phyloP scores from a whole-genome alignment of 257 asterid species.

The Nicotiana obtusifolia region DNA sequence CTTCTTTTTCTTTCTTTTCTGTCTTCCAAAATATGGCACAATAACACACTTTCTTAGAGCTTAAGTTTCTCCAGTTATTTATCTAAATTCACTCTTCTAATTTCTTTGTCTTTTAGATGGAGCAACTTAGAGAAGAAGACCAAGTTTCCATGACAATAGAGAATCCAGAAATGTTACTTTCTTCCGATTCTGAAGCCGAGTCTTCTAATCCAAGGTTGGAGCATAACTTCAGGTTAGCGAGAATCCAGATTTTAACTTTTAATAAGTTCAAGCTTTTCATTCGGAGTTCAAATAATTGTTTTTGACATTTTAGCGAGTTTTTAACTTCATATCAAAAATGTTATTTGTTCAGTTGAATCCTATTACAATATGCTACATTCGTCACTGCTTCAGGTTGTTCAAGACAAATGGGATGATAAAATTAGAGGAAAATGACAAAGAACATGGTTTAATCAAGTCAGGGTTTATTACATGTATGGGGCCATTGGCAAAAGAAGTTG shows the following conservation, averaged over 20 bases:
- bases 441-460: slow-evolving; percentile 9
- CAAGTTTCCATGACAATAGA: slow-evolving; percentile 3
- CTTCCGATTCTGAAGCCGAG: not conserved
- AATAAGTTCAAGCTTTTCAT: not conserved
- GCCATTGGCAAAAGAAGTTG: slow-evolving; percentile 1
- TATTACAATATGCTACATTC: not conserved
- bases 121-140: not conserved
- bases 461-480: slow-evolving; percentile 24
- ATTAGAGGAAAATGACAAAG: slow-evolving; percentile 18
- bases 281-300: not conserved
- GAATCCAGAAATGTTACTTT: not conserved
- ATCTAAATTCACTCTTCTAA: not conserved
- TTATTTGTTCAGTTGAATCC: no score
- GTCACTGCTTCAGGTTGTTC: not conserved
- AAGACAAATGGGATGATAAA: slow-evolving; percentile 23
- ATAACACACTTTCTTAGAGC: not conserved
- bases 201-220: not conserved
- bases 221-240: not conserved
- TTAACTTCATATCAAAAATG: no score
- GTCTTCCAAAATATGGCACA: not conserved
- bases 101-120: not conserved
- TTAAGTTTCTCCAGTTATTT: not conserved
- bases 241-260: not conserved
- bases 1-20: not conserved
- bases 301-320: no score